Evolutionary conservation across 345 rosid species (phyloP).

Genomic region (Pugionium dolabratum): DNA sequence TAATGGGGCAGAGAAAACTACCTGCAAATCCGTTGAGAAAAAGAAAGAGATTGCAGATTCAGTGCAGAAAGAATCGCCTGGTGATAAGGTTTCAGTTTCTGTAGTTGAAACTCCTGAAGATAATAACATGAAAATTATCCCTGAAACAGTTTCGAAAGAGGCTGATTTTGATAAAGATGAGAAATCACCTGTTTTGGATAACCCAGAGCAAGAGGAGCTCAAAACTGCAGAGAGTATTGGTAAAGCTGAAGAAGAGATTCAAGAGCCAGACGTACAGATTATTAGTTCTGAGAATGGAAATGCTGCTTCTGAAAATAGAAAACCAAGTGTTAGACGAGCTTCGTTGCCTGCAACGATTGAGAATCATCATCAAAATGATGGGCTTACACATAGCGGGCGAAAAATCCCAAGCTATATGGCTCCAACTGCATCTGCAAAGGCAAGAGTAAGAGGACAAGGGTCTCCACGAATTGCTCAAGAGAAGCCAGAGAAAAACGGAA

Average conservation of each 20-base stretch:
- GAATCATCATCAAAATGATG: conserved; percentile 52
- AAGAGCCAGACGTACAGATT: conserved; percentile 37
- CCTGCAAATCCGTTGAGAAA: conserved; percentile 45
- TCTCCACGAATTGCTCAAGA: conserved; percentile 56
- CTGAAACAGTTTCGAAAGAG: conserved; percentile 34
- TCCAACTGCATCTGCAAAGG: conserved; percentile 83
- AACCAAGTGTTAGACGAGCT: conserved; percentile 60
- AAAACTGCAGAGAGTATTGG: conserved; percentile 41
- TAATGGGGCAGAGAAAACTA: conserved; percentile 42
- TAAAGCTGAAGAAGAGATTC: conserved; percentile 45
- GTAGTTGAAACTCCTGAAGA: conserved; percentile 32
- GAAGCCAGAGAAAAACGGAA: conserved; percentile 52
- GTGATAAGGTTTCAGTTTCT: conserved; percentile 34
- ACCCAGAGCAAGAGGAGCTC: conserved; percentile 36
- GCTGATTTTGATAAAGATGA: conserved; percentile 33
- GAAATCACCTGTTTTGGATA: conserved; percentile 32
- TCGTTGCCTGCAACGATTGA: conserved; percentile 66
- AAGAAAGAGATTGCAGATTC: conserved; percentile 34
- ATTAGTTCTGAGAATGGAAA: conserved; percentile 44
- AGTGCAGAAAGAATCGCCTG: conserved; percentile 37
- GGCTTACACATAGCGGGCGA: conserved; percentile 44
- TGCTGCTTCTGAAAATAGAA: conserved; percentile 44
- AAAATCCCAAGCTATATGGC: conserved; percentile 87
- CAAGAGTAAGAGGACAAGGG: conserved; percentile 73
- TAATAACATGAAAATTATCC: conserved; percentile 37